Conservation (phyloP, 2,329 filamentous ascomycete species). For the Colletotrichum lindemuthianum region DNA sequence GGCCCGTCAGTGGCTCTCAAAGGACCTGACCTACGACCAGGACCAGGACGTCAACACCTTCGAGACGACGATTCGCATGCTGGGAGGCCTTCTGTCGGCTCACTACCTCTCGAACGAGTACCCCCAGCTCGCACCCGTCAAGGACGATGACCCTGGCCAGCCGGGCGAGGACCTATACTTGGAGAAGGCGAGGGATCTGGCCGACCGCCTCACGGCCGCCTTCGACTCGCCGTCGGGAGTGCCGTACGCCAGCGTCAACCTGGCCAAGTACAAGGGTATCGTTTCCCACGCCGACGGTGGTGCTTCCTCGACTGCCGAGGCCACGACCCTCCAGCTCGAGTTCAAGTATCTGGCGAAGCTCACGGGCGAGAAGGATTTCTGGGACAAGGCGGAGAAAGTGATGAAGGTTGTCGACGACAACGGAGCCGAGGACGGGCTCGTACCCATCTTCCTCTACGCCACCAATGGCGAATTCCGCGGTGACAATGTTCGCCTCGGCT, state of each 20-base stretch:
- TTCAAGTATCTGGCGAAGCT: constrained; percentile 97
- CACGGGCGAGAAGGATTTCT: constrained; percentile 91
- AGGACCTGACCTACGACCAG: constrained; percentile 85
- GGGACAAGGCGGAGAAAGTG: constrained; percentile 90
- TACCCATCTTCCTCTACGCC: constrained; percentile 92
- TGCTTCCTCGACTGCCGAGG: constrained; percentile 93
- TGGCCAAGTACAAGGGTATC: constrained; percentile 80
- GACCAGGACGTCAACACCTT: constrained; percentile 97
- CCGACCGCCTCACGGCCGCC: constrained; percentile 85
- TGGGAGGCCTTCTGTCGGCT: constrained; percentile 90
- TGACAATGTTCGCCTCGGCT: constrained; percentile 89
- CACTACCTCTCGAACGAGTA: constrained; percentile 92
- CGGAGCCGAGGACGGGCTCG: constrained; percentile 79
- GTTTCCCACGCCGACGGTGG: constrained; percentile 86
- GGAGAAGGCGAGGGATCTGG: constrained; percentile 94
- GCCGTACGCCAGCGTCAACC: constrained; percentile 89
- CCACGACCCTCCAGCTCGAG: constrained; percentile 91
- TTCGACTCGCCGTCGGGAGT: constrained; percentile 90
- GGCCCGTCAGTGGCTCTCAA: constrained; percentile 89
- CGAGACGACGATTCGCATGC: constrained; percentile 97
- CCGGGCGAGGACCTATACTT: constrained; percentile 91
- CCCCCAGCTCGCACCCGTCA: constrained; percentile 79
- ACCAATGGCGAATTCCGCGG: constrained; percentile 82
- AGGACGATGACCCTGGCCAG: constrained; percentile 75
- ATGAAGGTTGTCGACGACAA: constrained; percentile 92